Percentiles rank a stretch among this genome's conserved stretches.
Evolutionary conservation across 2,329 filamentous ascomycete species (phyloP).

Genomic region (Raffaelea arxii): DNA sequence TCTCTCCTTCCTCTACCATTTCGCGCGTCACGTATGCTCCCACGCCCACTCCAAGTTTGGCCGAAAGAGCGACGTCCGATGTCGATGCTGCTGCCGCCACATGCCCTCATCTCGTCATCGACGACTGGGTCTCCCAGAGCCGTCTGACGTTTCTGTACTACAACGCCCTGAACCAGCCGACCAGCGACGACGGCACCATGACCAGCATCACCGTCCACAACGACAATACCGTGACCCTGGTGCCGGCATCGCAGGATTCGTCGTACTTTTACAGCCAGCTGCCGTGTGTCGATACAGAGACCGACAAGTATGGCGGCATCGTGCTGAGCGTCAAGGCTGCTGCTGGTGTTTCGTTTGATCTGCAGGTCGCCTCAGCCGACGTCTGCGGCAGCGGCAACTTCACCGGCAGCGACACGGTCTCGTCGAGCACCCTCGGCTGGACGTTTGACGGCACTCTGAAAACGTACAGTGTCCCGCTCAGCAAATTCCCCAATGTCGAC

Average conservation of each 20-base stretch:
- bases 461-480: constrained; percentile 48
- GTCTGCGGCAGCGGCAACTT: constrained; percentile 28
- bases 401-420: constrained; percentile 22
- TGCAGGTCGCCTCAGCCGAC: constrained; percentile 39
- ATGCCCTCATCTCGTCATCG: constrained; percentile 27
- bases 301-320: constrained; percentile 42
- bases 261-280: constrained; percentile 52
- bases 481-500: constrained; percentile 39
- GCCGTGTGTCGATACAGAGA: constrained; percentile 42
- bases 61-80: too few relatives aligned
- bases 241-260: constrained; percentile 34
- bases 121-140: constrained; percentile 54
- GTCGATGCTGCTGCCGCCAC: constrained; percentile 2
- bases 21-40: too few relatives aligned
- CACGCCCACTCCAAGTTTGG: too few relatives aligned
- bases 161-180: constrained; percentile 45
- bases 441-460: constrained; percentile 49
- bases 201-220: constrained; percentile 42
- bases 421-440: constrained; percentile 46
- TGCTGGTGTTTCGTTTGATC: constrained; percentile 36
- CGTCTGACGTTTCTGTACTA: constrained; percentile 51
- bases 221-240: constrained; percentile 41
- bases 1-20: too few relatives aligned
- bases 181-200: constrained; percentile 49
- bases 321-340: constrained; percentile 45